These are phyloP conservation scores for Phytophthora nicotianae DNA, from an alignment of 352 stramenopile species.

Conservation along the genomic window DNA sequence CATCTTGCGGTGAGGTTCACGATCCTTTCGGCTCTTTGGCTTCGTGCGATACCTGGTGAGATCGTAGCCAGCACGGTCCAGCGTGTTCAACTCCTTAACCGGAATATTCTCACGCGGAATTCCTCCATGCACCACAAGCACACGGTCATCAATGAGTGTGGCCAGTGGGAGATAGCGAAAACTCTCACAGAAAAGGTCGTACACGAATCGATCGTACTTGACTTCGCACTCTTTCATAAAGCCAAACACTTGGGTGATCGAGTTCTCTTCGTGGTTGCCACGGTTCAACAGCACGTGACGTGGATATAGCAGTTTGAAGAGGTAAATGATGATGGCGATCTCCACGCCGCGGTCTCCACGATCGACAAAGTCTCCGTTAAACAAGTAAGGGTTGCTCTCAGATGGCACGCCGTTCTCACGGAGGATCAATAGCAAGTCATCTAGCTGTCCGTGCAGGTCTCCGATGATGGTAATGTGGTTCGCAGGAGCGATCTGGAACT, in stretches of 20 bases:
- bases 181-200: constrained; percentile 82
- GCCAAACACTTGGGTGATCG: constrained; percentile 86
- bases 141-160: constrained; percentile 75
- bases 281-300: constrained; percentile 77
- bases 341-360: constrained; percentile 81
- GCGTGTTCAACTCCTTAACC: constrained; percentile 62
- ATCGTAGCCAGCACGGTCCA: constrained; percentile 75
- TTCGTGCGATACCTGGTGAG: constrained; percentile 76
- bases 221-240: constrained; percentile 88
- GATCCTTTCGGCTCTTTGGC: constrained; percentile 55
- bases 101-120: constrained; percentile 65
- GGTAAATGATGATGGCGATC: constrained; percentile 80
- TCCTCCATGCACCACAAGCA: constrained; percentile 81
- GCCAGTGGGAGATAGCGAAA: constrained; percentile 79
- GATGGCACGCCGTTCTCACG: constrained; percentile 82
- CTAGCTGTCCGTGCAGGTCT: constrained; percentile 86
- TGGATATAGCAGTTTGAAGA: constrained; percentile 84
- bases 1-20: constrained; percentile 64
- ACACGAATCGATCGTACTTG: constrained; percentile 85
- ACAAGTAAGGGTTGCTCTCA: constrained; percentile 81
- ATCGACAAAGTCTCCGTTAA: constrained; percentile 89
- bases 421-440: constrained; percentile 86
- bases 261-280: constrained; percentile 89
- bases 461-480: constrained; percentile 83
- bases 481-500: constrained; percentile 69